phyloP scores from a whole-genome alignment of 176 grass and related monocot genomes.

The Cocos nucifera region DNA sequence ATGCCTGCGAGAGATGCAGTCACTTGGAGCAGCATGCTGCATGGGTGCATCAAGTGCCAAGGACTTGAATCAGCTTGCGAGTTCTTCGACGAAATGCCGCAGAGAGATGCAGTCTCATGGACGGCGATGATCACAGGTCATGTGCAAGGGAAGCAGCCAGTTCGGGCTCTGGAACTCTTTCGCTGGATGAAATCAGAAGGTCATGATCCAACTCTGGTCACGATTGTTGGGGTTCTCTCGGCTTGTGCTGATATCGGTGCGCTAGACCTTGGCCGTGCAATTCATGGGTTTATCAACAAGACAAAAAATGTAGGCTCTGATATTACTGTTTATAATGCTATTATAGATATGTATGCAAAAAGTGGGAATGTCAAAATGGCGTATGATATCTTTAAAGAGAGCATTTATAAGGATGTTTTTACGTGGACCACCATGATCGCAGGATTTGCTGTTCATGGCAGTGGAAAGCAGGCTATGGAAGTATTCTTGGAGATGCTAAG shows the following conservation, averaged over 20 bases:
- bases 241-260: conserved; percentile 61
- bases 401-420: conserved; percentile 40
- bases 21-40: conserved; percentile 49
- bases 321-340: conserved; percentile 40
- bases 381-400: conserved; percentile 32
- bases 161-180: conserved; percentile 46
- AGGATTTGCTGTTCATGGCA: conserved; percentile 47
- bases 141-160: conserved; percentile 38
- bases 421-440: conserved; percentile 68
- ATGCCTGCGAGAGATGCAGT: conserved; percentile 38
- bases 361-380: conserved; percentile 42
- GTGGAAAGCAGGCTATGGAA: conserved; percentile 36
- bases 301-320: conserved; percentile 24
- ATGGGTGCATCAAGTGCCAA: conserved; percentile 35
- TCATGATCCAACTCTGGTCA: conserved; percentile 35
- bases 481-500: conserved; percentile 42
- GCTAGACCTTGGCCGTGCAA: conserved; percentile 36
- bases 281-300: conserved; percentile 47
- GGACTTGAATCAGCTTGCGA: conserved; percentile 18
- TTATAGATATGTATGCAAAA: conserved; percentile 73
- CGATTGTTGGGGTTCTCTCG: conserved; percentile 39
- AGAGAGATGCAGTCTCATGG: conserved; percentile 35
- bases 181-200: conserved; percentile 40
- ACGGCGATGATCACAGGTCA: conserved; percentile 48
- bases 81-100: conserved; percentile 43